phyloP scores from a whole-genome alignment of 2,329 filamentous ascomycete genomes.

The Onygenales sp. region DNA sequence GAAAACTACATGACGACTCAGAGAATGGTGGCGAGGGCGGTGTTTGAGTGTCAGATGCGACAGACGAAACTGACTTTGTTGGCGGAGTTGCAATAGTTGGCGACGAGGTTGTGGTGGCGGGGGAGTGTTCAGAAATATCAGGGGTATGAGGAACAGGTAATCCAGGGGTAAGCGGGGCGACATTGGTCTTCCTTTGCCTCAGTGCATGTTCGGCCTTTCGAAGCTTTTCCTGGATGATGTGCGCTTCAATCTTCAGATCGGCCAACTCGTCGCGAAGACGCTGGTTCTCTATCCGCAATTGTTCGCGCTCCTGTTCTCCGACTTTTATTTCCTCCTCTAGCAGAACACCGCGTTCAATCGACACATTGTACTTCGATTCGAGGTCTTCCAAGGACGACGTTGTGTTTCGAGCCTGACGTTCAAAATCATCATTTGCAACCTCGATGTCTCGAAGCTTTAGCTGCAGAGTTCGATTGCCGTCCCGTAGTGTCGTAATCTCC shows the following conservation, averaged over 20 bases:
- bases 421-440: constrained; percentile 96
- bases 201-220: constrained; percentile 54
- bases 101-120: constrained; percentile 78
- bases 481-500: constrained; percentile 85
- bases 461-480: constrained; percentile 71
- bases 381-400: constrained; percentile 93
- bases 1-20: constrained; percentile 60
- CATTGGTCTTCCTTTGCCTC: constrained; percentile 40
- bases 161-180: constrained; percentile 40
- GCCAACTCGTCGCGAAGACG: constrained; percentile 81
- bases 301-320: constrained; percentile 85
- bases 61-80: constrained; percentile 54
- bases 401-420: constrained; percentile 90
- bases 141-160: constrained; percentile 53
- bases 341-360: constrained; percentile 85
- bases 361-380: constrained; percentile 92
- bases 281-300: constrained; percentile 80
- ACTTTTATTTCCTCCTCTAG: constrained; percentile 90
- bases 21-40: constrained; percentile 92
- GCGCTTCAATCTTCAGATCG: constrained; percentile 88
- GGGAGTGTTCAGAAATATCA: constrained; percentile 49
- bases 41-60: constrained; percentile 60
- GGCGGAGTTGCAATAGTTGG: constrained; percentile 85
- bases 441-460: constrained; percentile 86
- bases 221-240: constrained; percentile 90